phyloP scores from a whole-genome alignment of 1,284 basidiomycete genomes.

The Austroboletus niveus region DNA sequence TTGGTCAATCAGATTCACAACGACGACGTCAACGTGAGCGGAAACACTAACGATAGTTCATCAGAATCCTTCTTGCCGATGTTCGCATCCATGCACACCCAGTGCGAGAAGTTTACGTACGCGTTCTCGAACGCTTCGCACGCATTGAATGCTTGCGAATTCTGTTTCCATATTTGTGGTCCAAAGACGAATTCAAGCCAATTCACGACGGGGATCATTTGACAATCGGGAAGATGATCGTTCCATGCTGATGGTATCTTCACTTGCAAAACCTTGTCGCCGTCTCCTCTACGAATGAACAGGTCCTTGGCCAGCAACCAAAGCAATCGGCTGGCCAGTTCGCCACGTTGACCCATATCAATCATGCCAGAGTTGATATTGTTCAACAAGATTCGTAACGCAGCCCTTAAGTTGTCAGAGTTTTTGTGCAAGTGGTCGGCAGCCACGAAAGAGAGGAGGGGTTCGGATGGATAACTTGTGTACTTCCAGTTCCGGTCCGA shows the following conservation, averaged over 20 bases:
- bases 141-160: not conserved
- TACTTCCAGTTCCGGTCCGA: constrained; percentile 5
- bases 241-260: not conserved
- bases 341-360: constrained; percentile 5
- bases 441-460: constrained; percentile 10
- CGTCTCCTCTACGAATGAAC: not conserved
- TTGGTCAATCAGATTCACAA: not conserved
- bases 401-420: rapidly evolving
- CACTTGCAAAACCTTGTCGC: not conserved
- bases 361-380: constrained; percentile 10
- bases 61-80: not conserved
- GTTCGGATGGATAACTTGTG: constrained; percentile 12
- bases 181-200: constrained; percentile 13
- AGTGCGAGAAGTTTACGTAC: constrained; percentile 15
- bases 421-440: not conserved
- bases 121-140: constrained; percentile 3
- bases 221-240: constrained; percentile 1
- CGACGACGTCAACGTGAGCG: not conserved
- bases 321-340: constrained; percentile 8
- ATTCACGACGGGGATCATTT: constrained; percentile 4
- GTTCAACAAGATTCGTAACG: not conserved
- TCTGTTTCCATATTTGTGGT: not conserved
- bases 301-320: constrained; percentile 16
- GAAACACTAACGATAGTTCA: constrained; percentile 1
- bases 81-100: constrained; percentile 8